A percentile compares a stretch with the other conserved stretches of the same genome.
Evolutionary conservation across 2,329 filamentous ascomycete genomes (phyloP).

Genomic region (Trichoderma guizhouense): DNA sequence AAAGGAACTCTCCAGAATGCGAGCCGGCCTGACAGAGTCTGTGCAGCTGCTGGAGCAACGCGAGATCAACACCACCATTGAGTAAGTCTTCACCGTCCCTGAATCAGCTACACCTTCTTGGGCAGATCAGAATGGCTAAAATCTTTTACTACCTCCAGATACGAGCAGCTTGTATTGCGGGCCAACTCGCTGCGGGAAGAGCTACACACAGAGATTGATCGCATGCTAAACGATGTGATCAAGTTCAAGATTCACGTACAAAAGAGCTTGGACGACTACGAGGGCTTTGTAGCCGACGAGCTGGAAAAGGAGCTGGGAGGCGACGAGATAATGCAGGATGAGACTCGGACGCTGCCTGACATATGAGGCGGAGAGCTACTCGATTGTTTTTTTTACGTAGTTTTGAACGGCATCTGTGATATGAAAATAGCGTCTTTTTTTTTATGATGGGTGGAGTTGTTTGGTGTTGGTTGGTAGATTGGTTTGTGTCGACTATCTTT

Average conservation of each 20-base stretch:
- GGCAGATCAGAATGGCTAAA: background rate
- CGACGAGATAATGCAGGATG: slow-evolving; percentile 52
- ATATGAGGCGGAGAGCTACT: background rate
- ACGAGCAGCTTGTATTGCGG: slow-evolving; percentile 85
- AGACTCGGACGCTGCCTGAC: slow-evolving; percentile 47
- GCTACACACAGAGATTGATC: slow-evolving; percentile 94
- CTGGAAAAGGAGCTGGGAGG: slow-evolving; percentile 79
- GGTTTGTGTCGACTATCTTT: background rate
- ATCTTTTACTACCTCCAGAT: slow-evolving; percentile 49
- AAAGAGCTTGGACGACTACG: slow-evolving; percentile 87
- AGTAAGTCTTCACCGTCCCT: slow-evolving; percentile 54
- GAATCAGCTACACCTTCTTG: background rate
- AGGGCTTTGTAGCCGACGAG: slow-evolving; percentile 88
- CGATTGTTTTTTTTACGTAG: background rate
- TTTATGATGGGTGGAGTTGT: slow-evolving; percentile 29
- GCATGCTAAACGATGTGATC: slow-evolving; percentile 94
- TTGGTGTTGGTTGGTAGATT: slow-evolving; percentile 4
- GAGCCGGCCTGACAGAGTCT: slow-evolving; percentile 75
- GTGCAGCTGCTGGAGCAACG: slow-evolving; percentile 90
- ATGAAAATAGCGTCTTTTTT: slow-evolving; percentile 2
- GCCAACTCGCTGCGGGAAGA: slow-evolving; percentile 88
- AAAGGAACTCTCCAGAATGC: slow-evolving; percentile 94
- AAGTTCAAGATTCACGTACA: slow-evolving; percentile 98
- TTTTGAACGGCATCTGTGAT: background rate
- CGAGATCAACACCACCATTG: slow-evolving; percentile 94